Base-by-base conservation (phyloP, 306 rosid genomes). In the Fragaria iinumae region DNA sequence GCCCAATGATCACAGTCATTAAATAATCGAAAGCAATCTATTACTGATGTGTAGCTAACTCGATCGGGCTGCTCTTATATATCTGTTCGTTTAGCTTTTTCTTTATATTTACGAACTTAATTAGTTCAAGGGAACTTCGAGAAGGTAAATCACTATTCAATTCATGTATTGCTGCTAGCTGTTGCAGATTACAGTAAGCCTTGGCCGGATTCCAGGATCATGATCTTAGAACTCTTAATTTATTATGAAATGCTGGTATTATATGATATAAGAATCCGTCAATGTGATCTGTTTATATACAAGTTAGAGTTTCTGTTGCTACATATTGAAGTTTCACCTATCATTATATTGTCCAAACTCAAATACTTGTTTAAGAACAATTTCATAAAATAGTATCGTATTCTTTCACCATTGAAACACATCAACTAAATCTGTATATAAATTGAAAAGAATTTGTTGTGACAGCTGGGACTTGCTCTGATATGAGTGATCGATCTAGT, bases 11-110 rank as follows among this genome's bases (percentile, higher is more conserved):
- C 63, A 13, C 43, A 18, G 64, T 43, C 29, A 52, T 48, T 41
- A 75, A 38, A 36, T 47, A 75, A 59, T 43, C 13, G 43, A 36
- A 73, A 74, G 66, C 66, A 49, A 29, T 67, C 50, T 69, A 45
- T 34, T n/a, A 57, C 11, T n/a, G 60, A 53, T 69, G 76, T 66
- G 45, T 69, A 80, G 49, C 76, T 75, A 66, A 69, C 72, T 39
- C 6, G 9, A 39, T 59, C 6, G 12, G 59, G 67, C 11, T 36
- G 20, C 45, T 74, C 57, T 25, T 14, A 79, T 63, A 57, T 23
- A 79, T 63, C 45, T 47, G 1, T 47, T 67, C 41, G 36, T 63
- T 21, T 8, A 21, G 76, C 44, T 71, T 67, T 56, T 45, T 6
- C 10, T 74, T 43, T 36, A n/a, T 55, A 52, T 7, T 18, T 71